These are phyloP conservation scores for Stipa capillata DNA, from an alignment of 176 grass and related monocot genomes.

Conservation along the genomic window DNA sequence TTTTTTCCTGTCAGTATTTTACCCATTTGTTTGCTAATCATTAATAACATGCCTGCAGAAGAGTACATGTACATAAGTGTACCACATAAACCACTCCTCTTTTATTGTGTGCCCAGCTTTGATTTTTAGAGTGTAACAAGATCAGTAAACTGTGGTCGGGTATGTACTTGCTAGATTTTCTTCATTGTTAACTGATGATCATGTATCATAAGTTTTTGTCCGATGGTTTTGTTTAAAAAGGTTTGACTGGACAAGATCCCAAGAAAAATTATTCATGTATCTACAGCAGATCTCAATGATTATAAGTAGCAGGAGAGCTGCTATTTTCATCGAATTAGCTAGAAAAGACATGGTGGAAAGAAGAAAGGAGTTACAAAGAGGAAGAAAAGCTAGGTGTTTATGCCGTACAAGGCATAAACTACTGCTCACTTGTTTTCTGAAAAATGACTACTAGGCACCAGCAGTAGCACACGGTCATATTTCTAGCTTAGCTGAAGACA, in stretches of 20 bases:
- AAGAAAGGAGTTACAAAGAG: too few species aligned
- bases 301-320: background rate
- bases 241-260: conserved; percentile 13
- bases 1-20: background rate
- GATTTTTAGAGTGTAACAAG: background rate
- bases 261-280: conserved; percentile 22
- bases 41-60: background rate
- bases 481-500: background rate
- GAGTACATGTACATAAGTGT: background rate
- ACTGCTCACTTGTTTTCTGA: too few species aligned
- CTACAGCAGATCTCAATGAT: background rate
- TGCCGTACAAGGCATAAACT: background rate
- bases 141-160: background rate
- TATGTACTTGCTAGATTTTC: background rate
- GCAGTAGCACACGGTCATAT: too few species aligned
- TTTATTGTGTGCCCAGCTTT: background rate
- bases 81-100: background rate
- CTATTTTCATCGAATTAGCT: background rate
- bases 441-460: too few species aligned
- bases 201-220: background rate
- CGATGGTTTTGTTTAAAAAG: conserved; percentile 5
- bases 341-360: background rate
- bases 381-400: background rate
- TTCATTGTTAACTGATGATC: background rate
- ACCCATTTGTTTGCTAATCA: background rate